phyloP scores from a whole-genome alignment of 768 basidiomycete genomes.

The Auricularia cornea region DNA sequence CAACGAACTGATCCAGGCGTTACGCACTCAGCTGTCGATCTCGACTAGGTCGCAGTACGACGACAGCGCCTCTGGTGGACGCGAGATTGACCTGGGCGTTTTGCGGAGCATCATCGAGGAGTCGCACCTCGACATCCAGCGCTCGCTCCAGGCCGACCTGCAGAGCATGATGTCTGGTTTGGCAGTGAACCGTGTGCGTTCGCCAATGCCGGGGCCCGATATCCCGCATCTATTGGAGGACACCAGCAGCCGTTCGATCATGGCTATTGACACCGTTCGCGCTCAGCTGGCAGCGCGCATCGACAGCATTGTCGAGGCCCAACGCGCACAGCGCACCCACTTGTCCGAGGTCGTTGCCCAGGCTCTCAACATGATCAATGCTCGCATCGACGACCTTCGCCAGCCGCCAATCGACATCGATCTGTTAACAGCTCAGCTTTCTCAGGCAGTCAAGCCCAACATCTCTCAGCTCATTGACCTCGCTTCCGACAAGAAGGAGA shows the following conservation, averaged over 20 bases:
- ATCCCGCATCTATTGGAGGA: conserved; percentile 41
- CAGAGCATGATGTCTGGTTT: conserved; percentile 1
- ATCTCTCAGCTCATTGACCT: conserved; percentile 85
- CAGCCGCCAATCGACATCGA: conserved; percentile 73
- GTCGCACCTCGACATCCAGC: conserved; percentile 1
- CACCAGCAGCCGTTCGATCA: conserved; percentile 46
- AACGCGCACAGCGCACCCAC: conserved; percentile 33
- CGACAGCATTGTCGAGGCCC: conserved; percentile 37
- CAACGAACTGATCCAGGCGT: conserved; percentile 53
- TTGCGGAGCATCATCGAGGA: neutral
- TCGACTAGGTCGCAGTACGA: neutral
- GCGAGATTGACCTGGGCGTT: neutral
- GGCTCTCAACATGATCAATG: conserved; percentile 49
- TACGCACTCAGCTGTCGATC: conserved; percentile 47
- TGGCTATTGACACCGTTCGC: conserved; percentile 53
- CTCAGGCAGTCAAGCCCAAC: conserved; percentile 82
- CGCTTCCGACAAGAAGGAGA: conserved; percentile 82
- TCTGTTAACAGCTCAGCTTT: conserved; percentile 59
- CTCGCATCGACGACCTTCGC: conserved; percentile 52
- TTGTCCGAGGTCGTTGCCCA: conserved; percentile 52
- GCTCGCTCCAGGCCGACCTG: conserved; percentile 11
- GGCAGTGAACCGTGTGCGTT: neutral
- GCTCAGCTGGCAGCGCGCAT: conserved; percentile 48
- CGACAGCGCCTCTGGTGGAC: neutral
- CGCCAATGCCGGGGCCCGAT: conserved; percentile 8